Percentiles rank a stretch among this genome's conserved stretches.
Conservation (phyloP, 805 yeast genomes). For the Candida adriatica region DNA sequence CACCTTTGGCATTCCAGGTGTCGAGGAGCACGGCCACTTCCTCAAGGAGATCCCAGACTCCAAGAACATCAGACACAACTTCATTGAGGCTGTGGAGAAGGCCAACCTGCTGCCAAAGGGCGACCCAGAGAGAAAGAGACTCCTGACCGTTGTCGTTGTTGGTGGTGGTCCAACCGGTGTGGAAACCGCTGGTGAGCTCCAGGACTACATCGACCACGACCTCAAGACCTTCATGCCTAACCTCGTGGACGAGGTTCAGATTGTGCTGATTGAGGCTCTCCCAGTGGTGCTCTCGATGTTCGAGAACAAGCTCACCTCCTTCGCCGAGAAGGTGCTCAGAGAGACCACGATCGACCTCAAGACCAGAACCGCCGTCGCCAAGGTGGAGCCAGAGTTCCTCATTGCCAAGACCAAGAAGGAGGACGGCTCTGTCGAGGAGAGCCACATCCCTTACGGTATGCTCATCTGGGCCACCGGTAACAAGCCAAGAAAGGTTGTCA, state of each 20-base stretch:
- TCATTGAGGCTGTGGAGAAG: constrained; percentile 84
- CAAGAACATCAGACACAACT: constrained; percentile 66
- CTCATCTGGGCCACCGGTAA: constrained; percentile 98
- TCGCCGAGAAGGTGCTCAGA: constrained; percentile 35
- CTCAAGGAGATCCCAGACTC: constrained; percentile 89
- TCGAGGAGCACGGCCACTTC: constrained; percentile 73
- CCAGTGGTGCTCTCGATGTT: constrained; percentile 71
- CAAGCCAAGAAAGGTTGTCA: constrained; percentile 70
- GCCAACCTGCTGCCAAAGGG: constrained; percentile 77
- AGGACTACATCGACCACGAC: constrained; percentile 91
- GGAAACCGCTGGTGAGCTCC: constrained; percentile 93
- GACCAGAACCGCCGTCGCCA: constrained; percentile 83
- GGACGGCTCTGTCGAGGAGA: constrained; percentile 60
- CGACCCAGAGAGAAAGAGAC: constrained; percentile 76
- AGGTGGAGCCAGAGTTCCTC: constrained; percentile 68
- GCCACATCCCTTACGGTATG: constrained; percentile 76
- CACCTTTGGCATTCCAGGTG: constrained; percentile 92
- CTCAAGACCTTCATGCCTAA: constrained; percentile 82
- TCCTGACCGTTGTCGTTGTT: constrained; percentile 81
- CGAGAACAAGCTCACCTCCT: constrained; percentile 35
- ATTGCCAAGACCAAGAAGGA: constrained; percentile 64
- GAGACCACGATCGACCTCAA: constrained; percentile 61
- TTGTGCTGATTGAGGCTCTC: constrained; percentile 82
- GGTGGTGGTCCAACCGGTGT: constrained; percentile 99
- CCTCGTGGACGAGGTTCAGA: constrained; percentile 76